Evolutionary conservation across 495 filamentous ascomycete species (phyloP), one percentile per base, ranked within the genome.

Genomic region (Penicillium subrubescens): DNA sequence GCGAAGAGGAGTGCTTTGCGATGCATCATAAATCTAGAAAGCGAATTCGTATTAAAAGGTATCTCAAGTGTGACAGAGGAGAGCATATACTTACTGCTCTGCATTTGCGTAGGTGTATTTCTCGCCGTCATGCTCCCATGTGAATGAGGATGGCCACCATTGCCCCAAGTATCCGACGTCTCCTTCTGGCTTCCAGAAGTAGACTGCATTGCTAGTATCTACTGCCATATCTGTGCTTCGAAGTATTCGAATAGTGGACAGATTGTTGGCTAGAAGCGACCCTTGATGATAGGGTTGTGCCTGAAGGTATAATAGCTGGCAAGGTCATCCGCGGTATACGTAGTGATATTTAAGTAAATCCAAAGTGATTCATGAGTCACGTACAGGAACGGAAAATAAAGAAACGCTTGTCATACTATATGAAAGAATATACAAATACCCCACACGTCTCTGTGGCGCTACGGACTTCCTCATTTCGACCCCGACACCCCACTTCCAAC

Each of bases 101-200:
- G 51, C 51, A 54, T 54, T 54, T 29, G 51, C 51, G n/a, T 54
- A 54, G 8, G 14, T 31, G 29, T 31, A 54, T 34, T 2, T 54
- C n/a, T 33, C 51, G 1, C 51, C 29, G 2, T 33, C 51, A 21
- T 54, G 12, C 15, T 54, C 29, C 51, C 51, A 39, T 52, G 23
- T 21, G n/a, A 65, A 65, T 17, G 63, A 57, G 3, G 63, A 65
- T 50, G 63, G 63, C 35, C 37, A 65, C 63, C 63, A 65, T n/a
- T 65, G 63, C 31, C 63, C 63, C 7, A 65, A 29, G 17, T 17
- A 56, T 10, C 63, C 63, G 14, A 25, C 57, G n/a, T 65, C 63
- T 41, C 27, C 51, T 57, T 60, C 52, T 60, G 51, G 63, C 52
- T 53, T 65, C 63, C 63, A 65, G 52, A 65, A 65, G 31, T 61